These are phyloP conservation scores for Hortaea werneckii DNA, from an alignment of 2,329 filamentous ascomycete genomes.

Conservation along the genomic window DNA sequence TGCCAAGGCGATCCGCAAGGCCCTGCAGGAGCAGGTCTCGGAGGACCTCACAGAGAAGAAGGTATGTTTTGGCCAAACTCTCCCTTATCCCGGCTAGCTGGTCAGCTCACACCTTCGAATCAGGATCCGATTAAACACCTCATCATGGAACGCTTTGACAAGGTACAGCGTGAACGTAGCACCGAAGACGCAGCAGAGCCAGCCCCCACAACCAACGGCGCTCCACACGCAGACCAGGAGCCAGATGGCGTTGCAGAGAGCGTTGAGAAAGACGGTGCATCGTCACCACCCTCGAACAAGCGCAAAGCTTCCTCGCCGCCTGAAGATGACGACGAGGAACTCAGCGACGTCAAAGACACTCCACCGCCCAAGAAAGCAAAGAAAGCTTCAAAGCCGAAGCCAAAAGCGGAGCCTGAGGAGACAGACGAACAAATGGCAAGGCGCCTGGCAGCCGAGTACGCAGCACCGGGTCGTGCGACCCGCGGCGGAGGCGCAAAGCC, in stretches of 20 bases:
- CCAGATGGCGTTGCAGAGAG: constrained; percentile 5
- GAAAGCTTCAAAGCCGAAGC: constrained; percentile 36
- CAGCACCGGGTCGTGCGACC: constrained; percentile 62
- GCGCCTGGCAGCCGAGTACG: constrained; percentile 84
- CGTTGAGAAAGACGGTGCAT: constrained; percentile 16
- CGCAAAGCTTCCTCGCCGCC: constrained; percentile 26
- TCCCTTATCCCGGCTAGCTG: too few species aligned
- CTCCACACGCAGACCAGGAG: constrained; percentile 9
- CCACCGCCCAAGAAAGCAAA: constrained; percentile 28
- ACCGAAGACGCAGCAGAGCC: constrained; percentile 21
- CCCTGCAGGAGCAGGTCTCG: constrained; percentile 49
- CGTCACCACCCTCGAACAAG: constrained; percentile 26
- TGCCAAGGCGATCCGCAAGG: constrained; percentile 55
- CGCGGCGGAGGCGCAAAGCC: constrained; percentile 58
- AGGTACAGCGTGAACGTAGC: constrained; percentile 29
- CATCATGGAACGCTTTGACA: constrained; percentile 42
- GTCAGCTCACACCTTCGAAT: too few species aligned
- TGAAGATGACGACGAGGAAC: constrained; percentile 23
- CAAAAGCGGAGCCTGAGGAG: constrained; percentile 61
- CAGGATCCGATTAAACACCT: constrained; percentile 37
- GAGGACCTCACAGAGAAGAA: constrained; percentile 54
- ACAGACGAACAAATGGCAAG: constrained; percentile 85
- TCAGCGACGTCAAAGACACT: constrained; percentile 31
- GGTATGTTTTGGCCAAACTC: constrained; percentile 28
- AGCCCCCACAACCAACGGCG: constrained; percentile 28